A percentile compares a stretch with the other conserved stretches of the same genome.
Evolutionary conservation across 202 grass and related monocot species (phyloP).

Genomic region (Setaria italica): DNA sequence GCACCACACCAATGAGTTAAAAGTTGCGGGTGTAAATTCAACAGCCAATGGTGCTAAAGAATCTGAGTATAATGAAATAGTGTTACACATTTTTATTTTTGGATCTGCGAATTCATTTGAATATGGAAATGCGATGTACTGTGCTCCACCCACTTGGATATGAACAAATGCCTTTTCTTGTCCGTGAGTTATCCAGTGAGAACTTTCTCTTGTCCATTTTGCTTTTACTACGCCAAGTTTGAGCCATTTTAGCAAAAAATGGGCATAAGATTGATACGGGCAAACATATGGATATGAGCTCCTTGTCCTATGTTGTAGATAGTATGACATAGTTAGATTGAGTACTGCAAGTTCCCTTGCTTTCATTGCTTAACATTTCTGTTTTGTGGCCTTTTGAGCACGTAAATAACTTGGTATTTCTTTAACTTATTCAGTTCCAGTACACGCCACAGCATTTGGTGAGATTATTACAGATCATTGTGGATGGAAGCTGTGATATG

Average conservation of each 20-base stretch:
- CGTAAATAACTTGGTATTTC: constrained; percentile 13
- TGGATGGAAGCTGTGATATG: constrained; percentile 84
- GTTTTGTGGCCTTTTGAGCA: constrained; percentile 33
- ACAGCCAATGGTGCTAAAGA: not conserved
- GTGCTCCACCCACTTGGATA: not conserved
- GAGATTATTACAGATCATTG: constrained; percentile 87
- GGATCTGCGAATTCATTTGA: not conserved
- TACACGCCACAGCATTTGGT: constrained; percentile 82
- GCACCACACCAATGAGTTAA: not conserved
- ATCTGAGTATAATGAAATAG: not conserved
- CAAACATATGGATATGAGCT: not conserved
- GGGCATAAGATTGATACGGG: not conserved
- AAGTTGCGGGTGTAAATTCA: not conserved
- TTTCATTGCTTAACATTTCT: constrained; percentile 24
- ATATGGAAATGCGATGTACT: not conserved
- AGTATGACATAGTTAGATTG: not conserved
- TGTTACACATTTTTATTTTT: not conserved
- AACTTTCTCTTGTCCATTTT: not conserved
- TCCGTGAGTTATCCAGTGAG: not conserved
- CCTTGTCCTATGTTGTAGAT: not conserved
- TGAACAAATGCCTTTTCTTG: not conserved
- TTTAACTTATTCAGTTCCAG: constrained; percentile 70
- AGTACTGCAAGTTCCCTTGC: not conserved
- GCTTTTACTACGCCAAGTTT: not conserved
- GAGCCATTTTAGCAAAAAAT: not conserved